Percentiles rank a stretch among this genome's conserved stretches.
Conservation (phyloP, 1,284 basidiomycete genomes). For the Volvariella surrecta region DNA sequence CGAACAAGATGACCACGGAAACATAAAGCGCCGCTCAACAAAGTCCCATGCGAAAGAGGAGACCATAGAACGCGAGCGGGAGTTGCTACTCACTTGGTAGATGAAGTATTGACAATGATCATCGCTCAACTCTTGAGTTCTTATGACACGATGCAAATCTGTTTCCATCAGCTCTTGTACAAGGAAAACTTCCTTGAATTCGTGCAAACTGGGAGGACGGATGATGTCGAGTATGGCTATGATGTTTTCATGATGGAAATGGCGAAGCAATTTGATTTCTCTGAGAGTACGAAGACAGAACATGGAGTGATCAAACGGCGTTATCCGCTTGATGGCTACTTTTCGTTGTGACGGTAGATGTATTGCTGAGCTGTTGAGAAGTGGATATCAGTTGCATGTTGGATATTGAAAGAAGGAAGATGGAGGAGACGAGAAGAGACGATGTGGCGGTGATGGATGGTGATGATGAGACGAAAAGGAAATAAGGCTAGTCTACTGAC, state of each 20-base stretch:
- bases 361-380: slow-evolving; percentile 47
- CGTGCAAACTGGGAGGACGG: slow-evolving; percentile 45
- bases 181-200: slow-evolving; percentile 75
- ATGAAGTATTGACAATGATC: slow-evolving; percentile 96
- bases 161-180: slow-evolving; percentile 92
- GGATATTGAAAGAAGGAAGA: neutral
- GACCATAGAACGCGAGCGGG: slow-evolving; percentile 7
- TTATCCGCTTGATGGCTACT: slow-evolving; percentile 77
- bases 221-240: slow-evolving; percentile 83
- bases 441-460: slow-evolving; percentile 6
- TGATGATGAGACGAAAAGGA: neutral
- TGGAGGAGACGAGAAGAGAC: slow-evolving; percentile 32
- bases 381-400: slow-evolving; percentile 1
- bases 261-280: slow-evolving; percentile 80
- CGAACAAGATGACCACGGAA: too few species aligned
- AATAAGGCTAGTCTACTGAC: slow-evolving; percentile 19
- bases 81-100: slow-evolving; percentile 82
- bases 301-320: slow-evolving; percentile 85
- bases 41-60: too few species aligned
- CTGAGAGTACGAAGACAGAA: slow-evolving; percentile 82
- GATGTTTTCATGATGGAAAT: slow-evolving; percentile 76
- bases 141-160: slow-evolving; percentile 82
- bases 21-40: too few species aligned
- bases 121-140: slow-evolving; percentile 77
- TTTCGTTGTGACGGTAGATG: slow-evolving; percentile 57